phyloP scores from a whole-genome alignment of 495 filamentous ascomycete genomes.

The Delitschia confertaspora region DNA sequence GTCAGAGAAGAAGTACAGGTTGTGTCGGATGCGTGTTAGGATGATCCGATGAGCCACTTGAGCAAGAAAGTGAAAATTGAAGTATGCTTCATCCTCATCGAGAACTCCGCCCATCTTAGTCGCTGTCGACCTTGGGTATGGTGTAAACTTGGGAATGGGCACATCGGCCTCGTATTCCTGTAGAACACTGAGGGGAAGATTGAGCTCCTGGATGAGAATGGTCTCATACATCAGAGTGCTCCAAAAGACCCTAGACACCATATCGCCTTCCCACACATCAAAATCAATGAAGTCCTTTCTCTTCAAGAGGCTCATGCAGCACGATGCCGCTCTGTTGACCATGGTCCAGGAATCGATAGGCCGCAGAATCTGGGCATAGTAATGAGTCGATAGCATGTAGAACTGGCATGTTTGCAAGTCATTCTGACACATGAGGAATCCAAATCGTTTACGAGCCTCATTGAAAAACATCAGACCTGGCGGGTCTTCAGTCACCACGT shows the following conservation, averaged over 20 bases:
- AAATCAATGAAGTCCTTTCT: conserved; percentile 15
- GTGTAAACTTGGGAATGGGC: conserved; percentile 24
- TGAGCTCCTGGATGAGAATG: conserved; percentile 25
- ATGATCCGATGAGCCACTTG: conserved; percentile 24
- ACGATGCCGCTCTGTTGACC: conserved; percentile 22
- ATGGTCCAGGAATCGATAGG: conserved; percentile 26
- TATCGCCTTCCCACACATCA: conserved; percentile 25
- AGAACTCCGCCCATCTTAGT: conserved; percentile 8
- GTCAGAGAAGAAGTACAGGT: conserved; percentile 18
- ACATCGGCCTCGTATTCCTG: conserved; percentile 21
- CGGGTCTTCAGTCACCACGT: conserved; percentile 12
- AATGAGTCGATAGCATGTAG: conserved; percentile 23
- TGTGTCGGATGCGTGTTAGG: conserved; percentile 19
- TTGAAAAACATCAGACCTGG: conserved; percentile 27
- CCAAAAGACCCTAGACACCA: conserved; percentile 25
- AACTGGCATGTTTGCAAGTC: conserved; percentile 18
- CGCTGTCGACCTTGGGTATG: conserved; percentile 14
- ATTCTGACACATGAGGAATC: conserved; percentile 24
- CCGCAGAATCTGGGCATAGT: conserved; percentile 25
- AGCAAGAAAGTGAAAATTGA: conserved; percentile 28
- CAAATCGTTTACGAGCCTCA: conserved; percentile 20
- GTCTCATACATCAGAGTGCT: conserved; percentile 27
- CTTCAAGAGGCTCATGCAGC: conserved; percentile 22
- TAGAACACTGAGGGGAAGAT: conserved; percentile 17
- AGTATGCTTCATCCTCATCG: conserved; percentile 23